Conservation (phyloP, 805 yeast species). For the Spathaspora gorwiae region DNA sequence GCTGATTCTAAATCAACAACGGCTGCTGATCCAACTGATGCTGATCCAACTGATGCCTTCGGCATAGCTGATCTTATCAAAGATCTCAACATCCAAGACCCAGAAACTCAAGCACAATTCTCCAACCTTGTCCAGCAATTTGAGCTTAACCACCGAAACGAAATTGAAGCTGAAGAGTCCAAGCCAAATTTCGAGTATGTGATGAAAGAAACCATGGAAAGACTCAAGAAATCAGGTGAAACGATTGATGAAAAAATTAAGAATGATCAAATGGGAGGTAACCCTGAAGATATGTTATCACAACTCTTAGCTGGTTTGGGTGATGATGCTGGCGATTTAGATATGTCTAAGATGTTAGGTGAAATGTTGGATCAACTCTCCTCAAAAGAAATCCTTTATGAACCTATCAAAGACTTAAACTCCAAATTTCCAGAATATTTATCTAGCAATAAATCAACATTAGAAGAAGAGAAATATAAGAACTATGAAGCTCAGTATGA, state of each 20-base stretch:
- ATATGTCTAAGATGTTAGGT: slow-evolving; percentile 57
- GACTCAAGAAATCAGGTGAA: slow-evolving; percentile 73
- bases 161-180: slow-evolving; percentile 21
- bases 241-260: slow-evolving; percentile 58
- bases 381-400: slow-evolving; percentile 80
- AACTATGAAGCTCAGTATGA: slow-evolving; percentile 60
- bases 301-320: slow-evolving; percentile 53
- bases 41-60: slow-evolving; percentile 28
- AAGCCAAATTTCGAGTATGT: slow-evolving; percentile 59
- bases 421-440: slow-evolving; percentile 72
- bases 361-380: slow-evolving; percentile 80
- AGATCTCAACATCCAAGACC: slow-evolving; percentile 47
- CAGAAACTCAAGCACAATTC: slow-evolving; percentile 48
- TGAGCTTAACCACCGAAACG: slow-evolving; percentile 29
- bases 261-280: slow-evolving; percentile 37
- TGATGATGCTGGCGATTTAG: slow-evolving; percentile 44
- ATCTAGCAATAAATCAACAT: slow-evolving; percentile 42
- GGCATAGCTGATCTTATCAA: slow-evolving; percentile 41
- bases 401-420: slow-evolving; percentile 79
- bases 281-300: slow-evolving; percentile 52
- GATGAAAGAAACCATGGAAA: slow-evolving; percentile 72
- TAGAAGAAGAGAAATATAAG: slow-evolving; percentile 43
- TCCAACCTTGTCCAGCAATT: slow-evolving; percentile 45
- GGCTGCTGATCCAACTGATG: slow-evolving; percentile 11
- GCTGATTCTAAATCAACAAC: not conserved